A percentile compares a stretch with the other conserved stretches of the same genome.
phyloP scores from a whole-genome alignment of 305 asterid species.

The Fraxinus nigra region DNA sequence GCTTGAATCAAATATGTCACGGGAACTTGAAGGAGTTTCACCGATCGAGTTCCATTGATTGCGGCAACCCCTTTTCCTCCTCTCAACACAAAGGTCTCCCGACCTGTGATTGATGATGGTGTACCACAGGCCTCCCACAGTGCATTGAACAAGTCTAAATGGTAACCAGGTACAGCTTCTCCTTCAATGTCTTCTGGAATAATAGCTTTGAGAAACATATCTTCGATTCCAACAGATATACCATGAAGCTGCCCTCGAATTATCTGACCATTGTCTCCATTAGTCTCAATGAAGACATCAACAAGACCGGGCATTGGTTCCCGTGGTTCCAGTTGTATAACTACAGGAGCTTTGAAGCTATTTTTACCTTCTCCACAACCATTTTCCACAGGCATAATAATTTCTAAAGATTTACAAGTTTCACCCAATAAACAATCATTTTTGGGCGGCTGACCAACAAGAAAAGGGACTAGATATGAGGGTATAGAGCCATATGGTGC shows the following conservation, averaged over 20 bases:
- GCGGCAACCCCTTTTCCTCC: conserved; percentile 88
- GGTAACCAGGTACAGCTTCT: conserved; percentile 46
- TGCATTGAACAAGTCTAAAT: conserved; percentile 63
- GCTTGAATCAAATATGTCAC: conserved; percentile 51
- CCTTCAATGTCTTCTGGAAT: conserved; percentile 59
- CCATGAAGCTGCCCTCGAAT: conserved; percentile 69
- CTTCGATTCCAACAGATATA: conserved; percentile 84
- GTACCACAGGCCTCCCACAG: conserved; percentile 93
- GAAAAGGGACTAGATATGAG: conserved; percentile 69
- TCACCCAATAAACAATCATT: conserved; percentile 31
- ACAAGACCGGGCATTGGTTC: conserved; percentile 89
- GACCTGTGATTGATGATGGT: conserved; percentile 68
- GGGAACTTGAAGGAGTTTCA: conserved; percentile 75
- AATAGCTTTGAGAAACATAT: conserved; percentile 82
- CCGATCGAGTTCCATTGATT: conserved; percentile 75
- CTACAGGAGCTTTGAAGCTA: conserved; percentile 49
- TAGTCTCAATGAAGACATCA: conserved; percentile 67
- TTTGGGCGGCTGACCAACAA: conserved; percentile 60
- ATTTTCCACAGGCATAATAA: conserved; percentile 63
- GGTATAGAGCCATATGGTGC: conserved; percentile 77
- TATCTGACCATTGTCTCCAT: conserved; percentile 72
- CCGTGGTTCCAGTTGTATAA: conserved; percentile 79
- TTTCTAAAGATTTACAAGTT: conserved; percentile 45
- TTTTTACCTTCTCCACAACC: conserved; percentile 48
- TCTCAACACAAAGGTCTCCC: conserved; percentile 71